Evolutionary conservation across 2,329 filamentous ascomycete genomes (phyloP), one percentile per base, ranked within the genome.

Genomic region (Orbilia javanica): DNA sequence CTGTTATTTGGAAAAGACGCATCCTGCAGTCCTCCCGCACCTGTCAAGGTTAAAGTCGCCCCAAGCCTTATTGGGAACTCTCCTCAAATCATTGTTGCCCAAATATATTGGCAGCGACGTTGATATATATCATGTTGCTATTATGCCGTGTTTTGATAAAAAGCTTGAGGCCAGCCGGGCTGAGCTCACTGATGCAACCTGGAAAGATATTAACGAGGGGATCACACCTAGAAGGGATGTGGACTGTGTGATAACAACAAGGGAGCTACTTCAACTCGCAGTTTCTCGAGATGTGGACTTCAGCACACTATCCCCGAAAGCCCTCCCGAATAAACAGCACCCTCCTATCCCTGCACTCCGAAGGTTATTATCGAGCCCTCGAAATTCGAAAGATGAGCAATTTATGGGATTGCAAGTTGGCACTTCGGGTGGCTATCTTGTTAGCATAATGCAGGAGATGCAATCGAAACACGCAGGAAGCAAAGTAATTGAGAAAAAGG

Each of bases 131-230:
- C 95, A 98, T 84, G 85, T 98, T 66, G 93, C 95, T 11, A 88
- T 99, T 53, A 99, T 99, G 96, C 96, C 96, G 20, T 99, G 96
- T 84, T 98, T 99, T 84, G 96, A 99, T 84, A 99, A 99, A 87
- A 99, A 99, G 84, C 88, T 99, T 29, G 96, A 99, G 85, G 96
- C 96, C 5, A 97, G 94, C 81, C 90, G 96, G 66, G 91, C 94
- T 84, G 96, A 99, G 84, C 88, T 99, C 44, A 98, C 94, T 0
- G 92, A 95, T 83, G 85, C 88, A 5, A 89, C 89, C 15, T 97
- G 94, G 94, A 82, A 82, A 79, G 65, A 75, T 6, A 42, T 63
- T 1, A 75, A 76, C 10, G 29, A 11, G 11, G 34, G 60, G 1
- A 86, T 84, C 67, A 86, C 84, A 46, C 86, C 87, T 0, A 88